Evolutionary conservation across 257 asterid species (phyloP), one percentile per base, ranked within the genome.

Genomic region (Paraleonurus japonicus): DNA sequence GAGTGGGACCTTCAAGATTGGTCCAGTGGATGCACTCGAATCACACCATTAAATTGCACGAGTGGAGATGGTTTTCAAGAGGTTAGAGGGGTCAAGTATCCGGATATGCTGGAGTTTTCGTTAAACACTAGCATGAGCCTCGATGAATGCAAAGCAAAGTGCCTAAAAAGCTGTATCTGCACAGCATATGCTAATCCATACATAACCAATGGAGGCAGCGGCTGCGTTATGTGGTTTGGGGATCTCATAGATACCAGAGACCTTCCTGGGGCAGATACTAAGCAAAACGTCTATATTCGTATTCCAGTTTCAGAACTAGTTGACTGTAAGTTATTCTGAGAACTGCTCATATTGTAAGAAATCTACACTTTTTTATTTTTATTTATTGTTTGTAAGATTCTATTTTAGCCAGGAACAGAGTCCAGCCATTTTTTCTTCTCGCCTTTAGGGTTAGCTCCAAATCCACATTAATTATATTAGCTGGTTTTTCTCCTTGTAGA

Each of bases 181-280:
- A 65, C 60, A 0, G 85, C 85, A 0, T 81, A 23, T 73, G 80
- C 85, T 16, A 77, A 74, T 81, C 58, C 78, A 0, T 69, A 73
- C 59, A 11, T 81, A 8, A 51, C 45, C 1, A 60, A 70, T 24
- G 82, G 80, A 58, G 72, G 75, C 13, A 65, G 39, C 10, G 81
- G 82, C 11, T 81, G 85, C 50, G 22, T 81, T 35, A 60, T 81
- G 75, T 81, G 81, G 83, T 75, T 47, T 6, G 80, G 75, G 24
- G 83, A 79, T 48, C 80, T 79, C 43, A 3, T 79, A 10, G 83
- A 79, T 70, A 61, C 1, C 43, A 79, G 67, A 58, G 39, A 50
- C 4, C 3, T 47, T 16, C 1, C 53, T 19, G 58, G 20, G 15
- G 72, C 71, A 6, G 53, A 75, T 70, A 32, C 7, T 0, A 59